These are phyloP conservation scores for Botrytis hyacinthi DNA, from an alignment of 2,329 filamentous ascomycete genomes.

Conservation along the genomic window DNA sequence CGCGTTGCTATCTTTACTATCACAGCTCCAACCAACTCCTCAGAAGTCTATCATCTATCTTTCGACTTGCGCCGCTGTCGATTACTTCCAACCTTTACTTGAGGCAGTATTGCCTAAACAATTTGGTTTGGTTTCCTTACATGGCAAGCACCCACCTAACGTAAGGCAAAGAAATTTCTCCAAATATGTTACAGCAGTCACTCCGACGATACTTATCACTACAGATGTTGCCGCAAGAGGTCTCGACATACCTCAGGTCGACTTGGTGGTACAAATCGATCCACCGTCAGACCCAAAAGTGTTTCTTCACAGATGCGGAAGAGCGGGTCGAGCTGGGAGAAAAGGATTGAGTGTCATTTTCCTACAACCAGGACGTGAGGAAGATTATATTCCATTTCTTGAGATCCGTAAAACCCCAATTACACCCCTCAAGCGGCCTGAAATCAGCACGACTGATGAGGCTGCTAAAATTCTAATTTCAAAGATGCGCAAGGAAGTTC, in stretches of 20 bases:
- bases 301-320: constrained; percentile 89
- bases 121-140: constrained; percentile 74
- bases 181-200: constrained; percentile 71
- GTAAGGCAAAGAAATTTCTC: constrained; percentile 86
- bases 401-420: constrained; percentile 86
- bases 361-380: constrained; percentile 79
- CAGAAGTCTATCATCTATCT: constrained; percentile 89
- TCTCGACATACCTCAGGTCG: constrained; percentile 87
- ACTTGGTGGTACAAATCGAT: constrained; percentile 87
- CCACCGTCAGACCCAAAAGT: constrained; percentile 85
- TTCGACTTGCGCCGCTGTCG: constrained; percentile 89
- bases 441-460: constrained; percentile 54
- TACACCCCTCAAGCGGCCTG: constrained; percentile 55
- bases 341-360: constrained; percentile 83
- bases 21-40: constrained; percentile 67
- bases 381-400: constrained; percentile 86
- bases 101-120: constrained; percentile 66
- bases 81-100: constrained; percentile 85
- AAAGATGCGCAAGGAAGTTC: constrained; percentile 59
- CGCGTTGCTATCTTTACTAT: constrained; percentile 67
- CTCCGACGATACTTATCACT: constrained; percentile 79
- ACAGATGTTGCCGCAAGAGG: constrained; percentile 91
- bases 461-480: constrained; percentile 59
- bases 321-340: constrained; percentile 85
- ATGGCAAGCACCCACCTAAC: constrained; percentile 87